Evolutionary conservation across 176 grass and related monocot species (phyloP).

Genomic region (Oryza meridionalis): DNA sequence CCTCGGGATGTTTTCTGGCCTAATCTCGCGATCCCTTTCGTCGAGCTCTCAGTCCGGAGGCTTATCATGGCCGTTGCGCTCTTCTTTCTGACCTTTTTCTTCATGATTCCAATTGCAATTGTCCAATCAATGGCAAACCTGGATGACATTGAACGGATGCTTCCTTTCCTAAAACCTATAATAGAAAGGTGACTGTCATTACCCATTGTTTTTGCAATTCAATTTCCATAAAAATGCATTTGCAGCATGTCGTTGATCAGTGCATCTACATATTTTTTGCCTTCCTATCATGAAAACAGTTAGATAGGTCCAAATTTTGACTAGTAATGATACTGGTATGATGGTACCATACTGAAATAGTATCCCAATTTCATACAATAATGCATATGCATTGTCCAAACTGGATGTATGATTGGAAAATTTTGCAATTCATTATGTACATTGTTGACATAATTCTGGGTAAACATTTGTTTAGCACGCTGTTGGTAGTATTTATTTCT

Average conservation of each 20-base stretch:
- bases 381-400: not conserved
- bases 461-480: not conserved
- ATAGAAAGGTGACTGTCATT: constrained; percentile 74
- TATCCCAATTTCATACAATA: not conserved
- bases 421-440: constrained; percentile 21
- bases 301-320: not conserved
- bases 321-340: not conserved
- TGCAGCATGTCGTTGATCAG: not conserved
- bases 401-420: not conserved
- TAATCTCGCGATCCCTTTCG: constrained; percentile 88
- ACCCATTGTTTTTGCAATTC: not conserved
- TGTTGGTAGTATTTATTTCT: not conserved
- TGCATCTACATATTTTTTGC: not conserved
- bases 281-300: not conserved
- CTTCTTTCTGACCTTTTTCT: constrained; percentile 96
- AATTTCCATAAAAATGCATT: constrained; percentile 19
- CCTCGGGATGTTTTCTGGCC: constrained; percentile 90
- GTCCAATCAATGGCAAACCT: constrained; percentile 93
- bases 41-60: constrained; percentile 78
- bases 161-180: constrained; percentile 75
- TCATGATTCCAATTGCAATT: constrained; percentile 96
- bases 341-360: not conserved
- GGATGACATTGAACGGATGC: constrained; percentile 73
- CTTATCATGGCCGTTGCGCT: constrained; percentile 71
- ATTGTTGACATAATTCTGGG: not conserved